Evolutionary conservation across 495 filamentous ascomycete species (phyloP), one percentile per base, ranked within the genome.

Genomic region (Xylona heveae): DNA sequence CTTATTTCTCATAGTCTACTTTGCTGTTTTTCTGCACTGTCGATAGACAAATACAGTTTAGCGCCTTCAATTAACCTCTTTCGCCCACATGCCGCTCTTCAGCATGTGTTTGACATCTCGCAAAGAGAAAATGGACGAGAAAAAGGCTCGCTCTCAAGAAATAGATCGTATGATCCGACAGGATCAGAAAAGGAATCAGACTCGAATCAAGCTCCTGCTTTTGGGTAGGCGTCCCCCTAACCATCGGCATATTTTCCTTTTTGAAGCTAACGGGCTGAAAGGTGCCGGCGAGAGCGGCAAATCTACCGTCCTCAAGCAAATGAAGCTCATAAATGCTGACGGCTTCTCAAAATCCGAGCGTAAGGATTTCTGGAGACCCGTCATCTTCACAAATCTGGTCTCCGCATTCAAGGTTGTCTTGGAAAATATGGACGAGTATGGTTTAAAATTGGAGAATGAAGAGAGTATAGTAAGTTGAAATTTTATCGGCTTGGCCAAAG

Each of bases 211-310:
- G 56, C 67, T 90, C 26, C 51, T 90, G 39, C 62, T 91, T 29
- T 58, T 90, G 37, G 79, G 79, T 85, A 54, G 37, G 68, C 28
- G 24, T 40, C 38, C 38, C 37, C 40, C 37, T 46, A 24, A 14
- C 31, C 28, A 24, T 33, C 28, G 6, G 7, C 36, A 30, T 30
- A 10, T 28, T 13, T n/a, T 22, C 25, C 13, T 13, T 7, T 3
- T 17, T 19, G 20, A 27, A 15, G n/a, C n/a, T 32, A 4, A n/a
- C 2, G 15, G 31, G 8, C 1, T 23, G 16, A 23, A 17, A 95
- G 88, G 88, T 49, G 88, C 88, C 44, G 88, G 88, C 45, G 88
- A 97, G 58, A 92, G 82, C 19, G 88, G 88, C 26, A 97, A 97
- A 51, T 97, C 88, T 5, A 97, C 88, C 4, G 84, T 97, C 37